Conservation (phyloP, 345 rosid species). For the Lumnitzera racemosa region DNA sequence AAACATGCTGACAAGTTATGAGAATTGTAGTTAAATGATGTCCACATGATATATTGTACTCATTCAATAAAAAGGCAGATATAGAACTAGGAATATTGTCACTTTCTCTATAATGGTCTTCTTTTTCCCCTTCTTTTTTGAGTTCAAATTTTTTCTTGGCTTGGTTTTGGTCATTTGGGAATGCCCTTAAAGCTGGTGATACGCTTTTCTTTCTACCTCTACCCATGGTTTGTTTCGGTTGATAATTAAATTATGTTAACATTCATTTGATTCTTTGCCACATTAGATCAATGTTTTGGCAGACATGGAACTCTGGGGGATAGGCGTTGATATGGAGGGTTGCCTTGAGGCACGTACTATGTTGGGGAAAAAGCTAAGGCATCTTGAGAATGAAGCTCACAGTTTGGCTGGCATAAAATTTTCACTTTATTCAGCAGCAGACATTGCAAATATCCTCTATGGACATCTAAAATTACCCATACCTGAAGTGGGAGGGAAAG, state of each 20-base stretch:
- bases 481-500: slow-evolving; percentile 50
- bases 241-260: not conserved
- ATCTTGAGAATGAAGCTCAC: slow-evolving; percentile 79
- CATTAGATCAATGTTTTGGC: slow-evolving; percentile 82
- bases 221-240: no score
- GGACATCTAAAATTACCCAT: slow-evolving; percentile 74
- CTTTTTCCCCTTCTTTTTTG: no score
- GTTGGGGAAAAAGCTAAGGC: slow-evolving; percentile 62
- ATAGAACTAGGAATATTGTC: no score
- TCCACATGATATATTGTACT: no score
- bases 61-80: no score
- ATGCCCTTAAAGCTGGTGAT: not conserved
- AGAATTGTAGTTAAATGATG: no score
- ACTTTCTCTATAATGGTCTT: no score
- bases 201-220: no score
- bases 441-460: slow-evolving; percentile 82
- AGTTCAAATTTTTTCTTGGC: no score
- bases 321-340: slow-evolving; percentile 87
- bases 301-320: slow-evolving; percentile 93
- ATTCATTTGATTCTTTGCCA: slow-evolving; percentile 11
- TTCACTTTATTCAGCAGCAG: slow-evolving; percentile 75
- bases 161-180: no score
- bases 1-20: no score
- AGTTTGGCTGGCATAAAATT: slow-evolving; percentile 77
- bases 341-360: slow-evolving; percentile 64